phyloP scores from a whole-genome alignment of 441 rosid species.

The Pelargonium hybrid region DNA sequence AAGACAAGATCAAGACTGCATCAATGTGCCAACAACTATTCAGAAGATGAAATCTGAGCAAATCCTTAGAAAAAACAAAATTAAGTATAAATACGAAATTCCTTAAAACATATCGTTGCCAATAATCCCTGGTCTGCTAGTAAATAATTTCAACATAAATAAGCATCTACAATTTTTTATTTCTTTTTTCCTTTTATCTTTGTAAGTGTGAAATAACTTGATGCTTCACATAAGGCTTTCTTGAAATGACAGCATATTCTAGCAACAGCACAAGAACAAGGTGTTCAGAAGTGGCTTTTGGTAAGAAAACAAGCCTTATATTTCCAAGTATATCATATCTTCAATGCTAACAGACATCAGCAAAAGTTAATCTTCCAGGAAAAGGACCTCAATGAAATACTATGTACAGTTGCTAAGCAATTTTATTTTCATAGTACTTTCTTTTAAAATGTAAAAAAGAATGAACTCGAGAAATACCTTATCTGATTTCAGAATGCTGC shows the following conservation, averaged over 20 bases:
- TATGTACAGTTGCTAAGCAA: not conserved
- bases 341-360: not conserved
- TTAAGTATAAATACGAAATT: not conserved
- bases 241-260: not conserved
- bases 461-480: constrained; percentile 39
- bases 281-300: not conserved
- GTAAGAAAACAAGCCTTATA: not conserved
- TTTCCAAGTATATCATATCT: not conserved
- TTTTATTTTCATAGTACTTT: constrained; percentile 1
- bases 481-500: constrained; percentile 54
- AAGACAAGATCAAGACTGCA: not conserved
- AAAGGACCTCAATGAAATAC: not conserved
- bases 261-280: not conserved
- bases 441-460: not conserved
- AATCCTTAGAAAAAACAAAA: not conserved
- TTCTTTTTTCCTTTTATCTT: not conserved
- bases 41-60: not conserved
- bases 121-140: not conserved
- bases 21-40: not conserved
- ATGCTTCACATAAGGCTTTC: not conserved
- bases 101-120: not conserved
- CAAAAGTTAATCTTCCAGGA: not conserved
- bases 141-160: not conserved
- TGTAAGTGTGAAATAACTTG: not conserved
- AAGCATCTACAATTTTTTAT: not conserved